phyloP scores from a whole-genome alignment of 495 filamentous ascomycete genomes.

The Xylaria telfairii region DNA sequence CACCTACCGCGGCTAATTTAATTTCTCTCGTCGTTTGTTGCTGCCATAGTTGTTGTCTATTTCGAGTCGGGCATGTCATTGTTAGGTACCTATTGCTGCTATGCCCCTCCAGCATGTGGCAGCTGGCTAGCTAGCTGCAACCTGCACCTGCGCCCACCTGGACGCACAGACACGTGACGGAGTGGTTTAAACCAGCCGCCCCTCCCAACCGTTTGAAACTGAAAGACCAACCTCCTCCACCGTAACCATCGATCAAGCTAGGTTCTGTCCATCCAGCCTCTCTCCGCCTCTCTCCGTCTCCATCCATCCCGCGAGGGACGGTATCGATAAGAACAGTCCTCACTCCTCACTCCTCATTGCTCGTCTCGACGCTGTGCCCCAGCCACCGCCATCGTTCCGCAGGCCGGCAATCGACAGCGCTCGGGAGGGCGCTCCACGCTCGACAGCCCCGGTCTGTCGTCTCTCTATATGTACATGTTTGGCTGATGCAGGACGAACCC shows the following conservation, averaged over 20 bases:
- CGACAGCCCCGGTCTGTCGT: slow-evolving; percentile 14
- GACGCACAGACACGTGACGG: slow-evolving; percentile 3
- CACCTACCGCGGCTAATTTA: no score
- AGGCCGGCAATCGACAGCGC: background rate
- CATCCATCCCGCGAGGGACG: slow-evolving; percentile 2
- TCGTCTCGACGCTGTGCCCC: background rate
- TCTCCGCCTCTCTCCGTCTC: no score
- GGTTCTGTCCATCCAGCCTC: slow-evolving; percentile 6
- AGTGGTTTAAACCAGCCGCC: background rate
- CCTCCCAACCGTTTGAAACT: slow-evolving; percentile 37
- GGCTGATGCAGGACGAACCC: background rate
- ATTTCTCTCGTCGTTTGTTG: no score
- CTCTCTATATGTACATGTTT: background rate
- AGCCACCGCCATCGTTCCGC: background rate
- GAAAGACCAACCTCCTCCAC: slow-evolving; percentile 23
- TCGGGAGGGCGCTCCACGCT: slow-evolving; percentile 12
- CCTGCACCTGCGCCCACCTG: no score
- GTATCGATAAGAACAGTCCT: slow-evolving; percentile 29
- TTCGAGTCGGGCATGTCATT: no score
- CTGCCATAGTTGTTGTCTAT: no score
- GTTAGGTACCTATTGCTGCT: no score
- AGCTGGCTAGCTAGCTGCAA: no score
- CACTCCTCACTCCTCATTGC: no score
- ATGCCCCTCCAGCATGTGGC: no score
- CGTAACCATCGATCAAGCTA: slow-evolving; percentile 22